These are phyloP conservation scores for Penicillium rolfsii DNA, from an alignment of 2,329 filamentous ascomycete genomes.

Conservation along the genomic window DNA sequence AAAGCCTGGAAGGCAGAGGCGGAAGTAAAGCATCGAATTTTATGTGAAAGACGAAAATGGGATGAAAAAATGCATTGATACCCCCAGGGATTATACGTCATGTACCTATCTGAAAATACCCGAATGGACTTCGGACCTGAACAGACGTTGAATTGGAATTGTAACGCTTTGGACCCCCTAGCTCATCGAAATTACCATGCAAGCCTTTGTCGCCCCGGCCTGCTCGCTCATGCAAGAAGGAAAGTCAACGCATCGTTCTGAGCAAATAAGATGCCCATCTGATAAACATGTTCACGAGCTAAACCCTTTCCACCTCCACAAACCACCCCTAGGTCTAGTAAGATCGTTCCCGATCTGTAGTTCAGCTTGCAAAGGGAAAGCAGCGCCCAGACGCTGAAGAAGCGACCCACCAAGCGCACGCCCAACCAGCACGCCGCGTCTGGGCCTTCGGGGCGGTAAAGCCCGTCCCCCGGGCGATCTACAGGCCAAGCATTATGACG, in stretches of 20 bases:
- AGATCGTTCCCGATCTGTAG: conserved; percentile 8
- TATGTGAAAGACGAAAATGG: not conserved
- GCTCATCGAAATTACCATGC: not conserved
- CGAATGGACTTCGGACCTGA: no score
- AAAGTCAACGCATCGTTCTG: not conserved
- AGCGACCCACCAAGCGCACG: conserved; percentile 9
- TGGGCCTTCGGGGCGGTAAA: conserved; percentile 2
- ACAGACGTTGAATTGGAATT: not conserved
- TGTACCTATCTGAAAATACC: not conserved
- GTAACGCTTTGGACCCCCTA: not conserved
- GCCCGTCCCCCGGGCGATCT: conserved; percentile 8
- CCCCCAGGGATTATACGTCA: not conserved
- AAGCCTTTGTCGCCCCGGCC: not conserved
- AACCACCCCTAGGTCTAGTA: not conserved
- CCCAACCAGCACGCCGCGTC: conserved; percentile 10
- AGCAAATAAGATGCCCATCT: conserved; percentile 9
- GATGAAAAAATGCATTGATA: conserved; percentile 4
- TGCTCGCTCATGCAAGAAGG: not conserved
- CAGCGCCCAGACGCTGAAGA: conserved; percentile 11
- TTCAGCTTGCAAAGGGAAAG: conserved; percentile 3
- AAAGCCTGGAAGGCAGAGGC: not conserved
- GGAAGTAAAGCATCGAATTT: not conserved
- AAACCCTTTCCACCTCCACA: not conserved
- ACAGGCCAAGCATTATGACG: conserved; percentile 16
- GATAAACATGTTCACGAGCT: conserved; percentile 18